Conservation (phyloP, 176 grass and related monocot genomes). For the Aegilops umbellulata region DNA sequence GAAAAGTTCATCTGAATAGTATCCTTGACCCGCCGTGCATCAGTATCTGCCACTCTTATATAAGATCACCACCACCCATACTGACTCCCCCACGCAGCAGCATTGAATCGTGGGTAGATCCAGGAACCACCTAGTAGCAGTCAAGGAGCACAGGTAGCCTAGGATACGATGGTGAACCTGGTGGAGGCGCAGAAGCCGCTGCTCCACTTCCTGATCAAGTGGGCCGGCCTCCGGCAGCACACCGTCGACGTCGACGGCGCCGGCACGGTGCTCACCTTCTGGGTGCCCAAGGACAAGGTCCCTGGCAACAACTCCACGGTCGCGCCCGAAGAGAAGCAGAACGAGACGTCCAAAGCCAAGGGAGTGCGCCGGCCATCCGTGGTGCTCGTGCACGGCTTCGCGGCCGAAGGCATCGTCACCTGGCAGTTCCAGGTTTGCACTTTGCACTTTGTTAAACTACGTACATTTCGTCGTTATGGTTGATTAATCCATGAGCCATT, state of each 20-base stretch:
- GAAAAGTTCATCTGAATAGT: not conserved
- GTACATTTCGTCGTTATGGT: not conserved
- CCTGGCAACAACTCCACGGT: conserved; percentile 34
- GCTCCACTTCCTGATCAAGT: conserved; percentile 58
- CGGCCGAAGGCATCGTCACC: conserved; percentile 81
- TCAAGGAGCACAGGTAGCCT: no score
- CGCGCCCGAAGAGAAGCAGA: conserved; percentile 6
- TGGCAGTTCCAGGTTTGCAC: conserved; percentile 79
- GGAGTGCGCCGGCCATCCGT: conserved; percentile 7
- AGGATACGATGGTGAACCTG: conserved; percentile 71
- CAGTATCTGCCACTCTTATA: conserved; percentile 18
- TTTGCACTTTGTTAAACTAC: no score
- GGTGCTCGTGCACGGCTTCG: conserved; percentile 89
- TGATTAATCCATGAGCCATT: not conserved
- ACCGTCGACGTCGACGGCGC: conserved; percentile 78
- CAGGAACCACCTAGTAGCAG: no score
- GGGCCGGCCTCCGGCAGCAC: conserved; percentile 65
- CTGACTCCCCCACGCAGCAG: not conserved
- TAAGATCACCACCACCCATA: conserved; percentile 4
- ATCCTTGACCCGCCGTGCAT: not conserved
- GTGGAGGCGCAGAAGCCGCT: conserved; percentile 79
- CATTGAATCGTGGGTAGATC: not conserved
- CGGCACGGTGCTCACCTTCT: conserved; percentile 75
- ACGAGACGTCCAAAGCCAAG: no score
- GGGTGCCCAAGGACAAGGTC: conserved; percentile 74